A percentile compares a stretch with the other conserved stretches of the same genome.
phyloP scores from a whole-genome alignment of 1,139 yeast genomes.

The Magnusiomyces sp. region DNA sequence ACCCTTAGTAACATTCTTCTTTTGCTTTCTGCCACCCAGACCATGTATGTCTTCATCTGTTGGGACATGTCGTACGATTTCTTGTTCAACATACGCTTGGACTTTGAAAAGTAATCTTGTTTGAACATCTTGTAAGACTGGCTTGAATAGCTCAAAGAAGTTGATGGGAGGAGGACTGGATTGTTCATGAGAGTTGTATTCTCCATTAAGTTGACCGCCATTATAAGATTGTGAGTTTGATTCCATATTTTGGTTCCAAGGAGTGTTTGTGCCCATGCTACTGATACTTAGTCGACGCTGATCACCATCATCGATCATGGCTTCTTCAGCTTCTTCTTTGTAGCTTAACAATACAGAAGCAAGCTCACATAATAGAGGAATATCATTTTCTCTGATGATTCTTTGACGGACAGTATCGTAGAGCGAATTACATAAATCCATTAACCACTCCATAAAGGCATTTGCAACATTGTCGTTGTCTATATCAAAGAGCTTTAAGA shows the following conservation, averaged over 20 bases:
- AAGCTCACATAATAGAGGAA: constrained; percentile 62
- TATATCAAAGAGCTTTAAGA: constrained; percentile 43
- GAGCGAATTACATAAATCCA: constrained; percentile 60
- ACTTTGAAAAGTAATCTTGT: constrained; percentile 70
- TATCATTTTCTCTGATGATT: constrained; percentile 60
- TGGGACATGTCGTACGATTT: constrained; percentile 59
- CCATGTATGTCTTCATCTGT: constrained; percentile 52
- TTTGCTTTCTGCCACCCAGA: constrained; percentile 41
- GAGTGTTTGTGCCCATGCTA: background rate
- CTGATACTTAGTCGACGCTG: background rate
- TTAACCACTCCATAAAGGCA: constrained; percentile 49
- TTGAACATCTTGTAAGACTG: constrained; percentile 70
- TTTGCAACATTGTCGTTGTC: constrained; percentile 17
- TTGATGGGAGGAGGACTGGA: constrained; percentile 29
- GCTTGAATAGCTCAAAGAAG: constrained; percentile 55
- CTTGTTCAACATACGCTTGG: constrained; percentile 61
- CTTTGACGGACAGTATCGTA: constrained; percentile 61
- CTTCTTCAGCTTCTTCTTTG: constrained; percentile 34
- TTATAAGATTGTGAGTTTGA: no score
- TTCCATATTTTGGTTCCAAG: no score
- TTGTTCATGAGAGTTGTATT: background rate
- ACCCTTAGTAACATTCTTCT: constrained; percentile 5
- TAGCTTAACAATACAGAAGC: constrained; percentile 62
- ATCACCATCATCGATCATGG: background rate
- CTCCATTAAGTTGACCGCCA: background rate